phyloP scores from a whole-genome alignment of 1,139 yeast species.

The Lodderomyces parapsilosis region DNA sequence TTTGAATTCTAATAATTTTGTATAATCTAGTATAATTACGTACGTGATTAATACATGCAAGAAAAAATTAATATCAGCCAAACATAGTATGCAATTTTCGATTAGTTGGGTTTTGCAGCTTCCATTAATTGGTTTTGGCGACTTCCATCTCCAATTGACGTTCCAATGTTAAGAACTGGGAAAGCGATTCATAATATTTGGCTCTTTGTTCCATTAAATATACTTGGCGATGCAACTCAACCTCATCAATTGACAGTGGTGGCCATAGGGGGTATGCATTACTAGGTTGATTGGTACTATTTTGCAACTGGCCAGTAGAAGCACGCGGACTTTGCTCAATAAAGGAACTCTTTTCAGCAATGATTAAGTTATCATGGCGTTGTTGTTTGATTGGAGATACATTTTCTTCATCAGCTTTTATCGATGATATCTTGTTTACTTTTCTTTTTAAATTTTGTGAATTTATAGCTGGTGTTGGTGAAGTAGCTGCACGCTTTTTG shows the following conservation, averaged over 20 bases:
- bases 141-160: constrained; percentile 11
- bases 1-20: no score
- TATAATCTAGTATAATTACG: neutral
- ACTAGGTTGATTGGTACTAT: neutral
- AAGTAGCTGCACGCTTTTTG: constrained; percentile 7
- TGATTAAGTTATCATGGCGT: neutral
- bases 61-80: no score
- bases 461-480: constrained; percentile 6
- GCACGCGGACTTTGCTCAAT: neutral
- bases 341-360: neutral
- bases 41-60: no score
- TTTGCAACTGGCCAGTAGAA: neutral
- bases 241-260: constrained; percentile 3
- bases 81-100: no score
- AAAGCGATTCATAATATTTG: constrained; percentile 12
- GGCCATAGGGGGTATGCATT: neutral
- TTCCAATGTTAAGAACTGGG: constrained; percentile 19
- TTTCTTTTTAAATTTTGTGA: constrained; percentile 6
- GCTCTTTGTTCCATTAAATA: constrained; percentile 18
- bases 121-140: neutral
- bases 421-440: neutral
- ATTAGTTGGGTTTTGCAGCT: neutral
- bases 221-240: constrained; percentile 17
- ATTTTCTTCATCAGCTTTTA: constrained; percentile 1
- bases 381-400: neutral